Evolutionary conservation across 2,329 filamentous ascomycete species (phyloP).

Genomic region (Aspergillus bombycis): DNA sequence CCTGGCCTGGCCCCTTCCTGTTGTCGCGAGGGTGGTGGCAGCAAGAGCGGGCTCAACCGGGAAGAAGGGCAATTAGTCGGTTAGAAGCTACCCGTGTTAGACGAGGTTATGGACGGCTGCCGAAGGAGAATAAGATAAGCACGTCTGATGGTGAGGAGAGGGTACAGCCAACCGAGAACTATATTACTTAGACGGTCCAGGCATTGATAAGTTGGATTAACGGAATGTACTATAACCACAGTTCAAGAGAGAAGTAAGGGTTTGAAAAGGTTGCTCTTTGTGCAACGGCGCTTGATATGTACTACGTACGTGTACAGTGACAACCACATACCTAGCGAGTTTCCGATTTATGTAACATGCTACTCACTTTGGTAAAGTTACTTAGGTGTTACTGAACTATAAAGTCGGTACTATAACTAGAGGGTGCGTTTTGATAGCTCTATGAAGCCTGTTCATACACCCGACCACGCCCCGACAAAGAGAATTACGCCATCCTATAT

Average conservation of each 20-base stretch:
- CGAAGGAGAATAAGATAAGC: not conserved
- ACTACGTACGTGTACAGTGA: no score
- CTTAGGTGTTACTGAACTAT: no score
- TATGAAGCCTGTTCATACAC: no score
- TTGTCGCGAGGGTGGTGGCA: slow-evolving; percentile 17
- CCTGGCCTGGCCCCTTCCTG: slow-evolving; percentile 41
- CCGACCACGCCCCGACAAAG: not conserved
- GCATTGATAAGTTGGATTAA: not conserved
- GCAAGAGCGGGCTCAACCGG: not conserved
- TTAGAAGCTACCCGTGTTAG: not conserved
- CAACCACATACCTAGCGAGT: no score
- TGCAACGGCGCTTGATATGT: not conserved
- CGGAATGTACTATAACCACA: not conserved
- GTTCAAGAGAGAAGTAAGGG: not conserved
- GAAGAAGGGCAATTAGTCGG: not conserved
- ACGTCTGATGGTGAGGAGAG: not conserved
- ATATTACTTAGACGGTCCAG: not conserved
- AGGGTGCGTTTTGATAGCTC: no score
- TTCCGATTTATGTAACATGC: no score
- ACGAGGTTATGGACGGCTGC: not conserved
- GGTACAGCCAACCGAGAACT: not conserved
- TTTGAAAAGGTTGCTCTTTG: not conserved
- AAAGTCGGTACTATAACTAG: no score
- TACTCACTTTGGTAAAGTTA: no score
- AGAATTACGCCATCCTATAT: not conserved